phyloP scores from a whole-genome alignment of 768 basidiomycete genomes.

The Agaricus subrufescens region DNA sequence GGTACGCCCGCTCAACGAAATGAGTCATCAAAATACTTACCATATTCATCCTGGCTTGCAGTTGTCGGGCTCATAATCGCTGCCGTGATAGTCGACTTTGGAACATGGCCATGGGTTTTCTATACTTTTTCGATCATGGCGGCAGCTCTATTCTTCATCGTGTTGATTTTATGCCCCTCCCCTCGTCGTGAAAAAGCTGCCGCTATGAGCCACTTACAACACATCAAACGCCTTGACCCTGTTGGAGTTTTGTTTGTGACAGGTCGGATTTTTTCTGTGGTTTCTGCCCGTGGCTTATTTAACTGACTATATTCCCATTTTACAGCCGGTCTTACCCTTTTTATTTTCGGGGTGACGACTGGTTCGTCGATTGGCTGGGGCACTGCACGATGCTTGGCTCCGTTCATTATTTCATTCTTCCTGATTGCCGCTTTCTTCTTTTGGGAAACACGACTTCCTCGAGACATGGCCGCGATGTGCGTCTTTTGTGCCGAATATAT shows the following conservation, averaged over 20 bases:
- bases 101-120: slow-evolving; percentile 46
- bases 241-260: background rate
- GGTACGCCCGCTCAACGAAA: slow-evolving; percentile 17
- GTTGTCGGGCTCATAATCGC: slow-evolving; percentile 36
- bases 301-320: background rate
- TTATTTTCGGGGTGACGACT: slow-evolving; percentile 33
- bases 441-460: slow-evolving; percentile 37
- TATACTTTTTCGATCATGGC: slow-evolving; percentile 20
- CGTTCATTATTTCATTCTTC: slow-evolving; percentile 37
- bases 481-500: slow-evolving; percentile 4
- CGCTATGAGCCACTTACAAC: background rate
- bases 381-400: slow-evolving; percentile 33
- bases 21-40: background rate
- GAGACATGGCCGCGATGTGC: slow-evolving; percentile 34
- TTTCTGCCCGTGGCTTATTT: background rate
- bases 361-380: slow-evolving; percentile 45
- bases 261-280: background rate
- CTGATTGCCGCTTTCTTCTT: slow-evolving; percentile 37
- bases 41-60: slow-evolving; percentile 4
- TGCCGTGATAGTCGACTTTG: slow-evolving; percentile 31
- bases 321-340: slow-evolving; percentile 26
- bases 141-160: slow-evolving; percentile 15
- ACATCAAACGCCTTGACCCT: background rate
- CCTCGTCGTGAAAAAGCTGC: background rate
- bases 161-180: slow-evolving; percentile 26